Evolutionary conservation across 2,329 filamentous ascomycete species (phyloP), one percentile per base, ranked within the genome.

Genomic region (Aureobasidium leucospermi): DNA sequence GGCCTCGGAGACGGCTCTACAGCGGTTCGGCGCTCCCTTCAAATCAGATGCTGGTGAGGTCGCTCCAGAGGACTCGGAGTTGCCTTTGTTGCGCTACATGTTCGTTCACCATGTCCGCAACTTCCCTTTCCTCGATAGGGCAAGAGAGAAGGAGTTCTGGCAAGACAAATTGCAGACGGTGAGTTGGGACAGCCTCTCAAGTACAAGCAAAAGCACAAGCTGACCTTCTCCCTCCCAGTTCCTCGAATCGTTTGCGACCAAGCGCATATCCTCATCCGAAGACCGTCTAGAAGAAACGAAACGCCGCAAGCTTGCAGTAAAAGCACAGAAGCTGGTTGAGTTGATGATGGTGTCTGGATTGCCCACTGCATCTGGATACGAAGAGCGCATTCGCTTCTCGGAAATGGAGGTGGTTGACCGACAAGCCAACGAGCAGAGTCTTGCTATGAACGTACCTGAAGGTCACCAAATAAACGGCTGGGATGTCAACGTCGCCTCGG

Each of bases 311-410:
- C 77, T 99, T 64, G 93, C 94, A 3, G 80, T 87, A 67, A 99
- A 99, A 81, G 90, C 89, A 49, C 87, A 94, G 73, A 99, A 99
- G 77, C 78, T 99, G 60, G 90, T 99, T 10, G 94, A 99, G 79
- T 80, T 99, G 62, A 99, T 99, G 94, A 96, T 99, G 91, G 94
- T 99, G 8, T 97, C 93, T 7, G 94, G 94, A 39, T 88, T 99
- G 60, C 90, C 89, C 36, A 99, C 94, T 1, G 91, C 94, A 4
- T 96, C 92, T 4, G 94, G 94, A 2, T 99, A 97, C 71, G 94
- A 99, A 74, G 94, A 99, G 78, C 85, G 94, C 60, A 96, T 99
- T 69, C 85, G 91, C 53, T 99, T 99, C 71, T 90, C 91, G 1
- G 94, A 99, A 75, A 88, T 99, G 75, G 94, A 99, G 70, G 91